Evolutionary conservation across 495 filamentous ascomycete species (phyloP).

Genomic region (Aspergillus sclerotioniger): DNA sequence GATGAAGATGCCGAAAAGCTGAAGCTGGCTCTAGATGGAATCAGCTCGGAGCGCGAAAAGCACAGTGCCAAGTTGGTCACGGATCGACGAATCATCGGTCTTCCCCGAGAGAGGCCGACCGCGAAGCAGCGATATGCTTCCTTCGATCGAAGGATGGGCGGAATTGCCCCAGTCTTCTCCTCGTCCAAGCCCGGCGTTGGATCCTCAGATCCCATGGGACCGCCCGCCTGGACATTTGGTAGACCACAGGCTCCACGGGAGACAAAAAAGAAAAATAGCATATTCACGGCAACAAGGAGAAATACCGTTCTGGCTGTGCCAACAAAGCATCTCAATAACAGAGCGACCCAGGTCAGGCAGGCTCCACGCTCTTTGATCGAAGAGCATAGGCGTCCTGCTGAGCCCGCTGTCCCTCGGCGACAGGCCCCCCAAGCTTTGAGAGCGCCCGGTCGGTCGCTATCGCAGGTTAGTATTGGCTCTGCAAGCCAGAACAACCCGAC

Average conservation of each 20-base stretch:
- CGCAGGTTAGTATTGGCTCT: neutral
- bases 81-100: conserved; percentile 24
- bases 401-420: conserved; percentile 15
- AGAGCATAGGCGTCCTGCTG: conserved; percentile 35
- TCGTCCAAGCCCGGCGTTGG: neutral
- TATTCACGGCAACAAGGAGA: conserved; percentile 36
- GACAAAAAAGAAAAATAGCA: conserved; percentile 35
- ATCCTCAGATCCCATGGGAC: conserved; percentile 14
- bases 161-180: conserved; percentile 19
- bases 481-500: conserved; percentile 8
- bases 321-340: conserved; percentile 38
- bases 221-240: conserved; percentile 19
- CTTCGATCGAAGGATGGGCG: conserved; percentile 30
- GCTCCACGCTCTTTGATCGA: conserved; percentile 45
- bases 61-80: conserved; percentile 47
- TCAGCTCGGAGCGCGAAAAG: conserved; percentile 48
- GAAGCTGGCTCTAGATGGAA: conserved; percentile 47
- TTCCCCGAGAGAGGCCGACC: conserved; percentile 28
- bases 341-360: conserved; percentile 35
- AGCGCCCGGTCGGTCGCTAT: conserved; percentile 24
- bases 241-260: conserved; percentile 17
- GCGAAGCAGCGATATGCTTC: conserved; percentile 27
- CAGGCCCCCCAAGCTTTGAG: conserved; percentile 13
- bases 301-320: conserved; percentile 40
- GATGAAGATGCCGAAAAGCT: conserved; percentile 49